Percentiles rank a stretch among this genome's conserved stretches.
These are phyloP conservation scores for Fremontodendron californicum DNA, from an alignment of 345 rosid species.

Conservation along the genomic window DNA sequence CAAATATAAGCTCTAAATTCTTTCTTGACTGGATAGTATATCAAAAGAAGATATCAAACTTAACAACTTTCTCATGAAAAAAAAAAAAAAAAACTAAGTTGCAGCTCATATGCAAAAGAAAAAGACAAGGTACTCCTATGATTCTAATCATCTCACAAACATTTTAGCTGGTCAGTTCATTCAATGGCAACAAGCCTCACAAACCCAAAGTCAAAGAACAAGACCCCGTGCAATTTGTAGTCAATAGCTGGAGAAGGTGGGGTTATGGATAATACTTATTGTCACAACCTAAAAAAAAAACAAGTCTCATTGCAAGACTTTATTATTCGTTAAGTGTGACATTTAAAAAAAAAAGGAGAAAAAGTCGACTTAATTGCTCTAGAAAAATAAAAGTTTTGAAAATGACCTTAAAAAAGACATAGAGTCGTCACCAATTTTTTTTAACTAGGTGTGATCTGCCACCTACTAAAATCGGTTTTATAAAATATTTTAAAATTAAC, in stretches of 20 bases:
- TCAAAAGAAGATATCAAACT: conserved; percentile 61
- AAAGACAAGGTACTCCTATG: conserved; percentile 26
- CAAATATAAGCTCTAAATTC: conserved; percentile 65
- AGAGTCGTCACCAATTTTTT: too few species aligned
- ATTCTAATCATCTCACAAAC: conserved; percentile 30
- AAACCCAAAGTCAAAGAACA: conserved; percentile 29
- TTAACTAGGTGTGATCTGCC: too few species aligned
- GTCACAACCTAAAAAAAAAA: too few species aligned
- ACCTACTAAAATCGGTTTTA: too few species aligned
- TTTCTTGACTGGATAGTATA: conserved; percentile 67
- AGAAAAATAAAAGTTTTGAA: too few species aligned
- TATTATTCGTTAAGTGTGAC: too few species aligned
- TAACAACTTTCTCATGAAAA: conserved; percentile 24
- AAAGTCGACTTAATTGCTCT: too few species aligned
- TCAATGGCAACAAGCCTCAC: conserved; percentile 33
- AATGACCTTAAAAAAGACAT: too few species aligned
- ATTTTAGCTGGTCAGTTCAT: conserved; percentile 32
- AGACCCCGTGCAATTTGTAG: conserved; percentile 28
- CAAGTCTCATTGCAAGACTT: too few species aligned
- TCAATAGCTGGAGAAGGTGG: conserved; percentile 34
- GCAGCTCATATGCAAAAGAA: conserved; percentile 18
- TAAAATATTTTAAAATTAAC: too few species aligned
- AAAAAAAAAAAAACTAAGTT: conserved; percentile 6
- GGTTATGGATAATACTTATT: conserved; percentile 34
- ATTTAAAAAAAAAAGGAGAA: too few species aligned